Evolutionary conservation across 306 rosid species (phyloP).

Genomic region (Senna tora): DNA sequence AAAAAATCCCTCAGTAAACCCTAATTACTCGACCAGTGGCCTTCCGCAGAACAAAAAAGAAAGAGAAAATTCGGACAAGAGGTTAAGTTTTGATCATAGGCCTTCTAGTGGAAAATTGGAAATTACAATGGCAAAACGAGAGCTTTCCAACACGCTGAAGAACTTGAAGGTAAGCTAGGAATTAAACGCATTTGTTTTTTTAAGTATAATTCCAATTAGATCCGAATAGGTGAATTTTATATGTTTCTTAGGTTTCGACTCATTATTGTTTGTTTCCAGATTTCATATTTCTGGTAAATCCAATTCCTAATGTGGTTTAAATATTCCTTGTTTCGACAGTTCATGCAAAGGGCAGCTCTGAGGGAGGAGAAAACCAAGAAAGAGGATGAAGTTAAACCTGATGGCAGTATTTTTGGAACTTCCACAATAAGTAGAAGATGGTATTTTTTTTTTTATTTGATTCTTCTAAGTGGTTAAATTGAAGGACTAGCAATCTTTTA

Average conservation of each 20-base stretch:
- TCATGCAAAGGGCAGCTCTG: slow-evolving; percentile 74
- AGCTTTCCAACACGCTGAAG: slow-evolving; percentile 63
- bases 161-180: slow-evolving; percentile 59
- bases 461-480: neutral
- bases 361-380: slow-evolving; percentile 58
- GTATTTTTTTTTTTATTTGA: slow-evolving; percentile 36
- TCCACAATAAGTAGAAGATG: slow-evolving; percentile 50
- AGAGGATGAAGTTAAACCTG: slow-evolving; percentile 62
- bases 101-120: neutral
- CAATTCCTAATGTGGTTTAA: neutral
- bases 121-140: slow-evolving; percentile 60
- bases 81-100: slow-evolving; percentile 13
- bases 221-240: neutral
- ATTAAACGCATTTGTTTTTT: neutral
- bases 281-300: neutral
- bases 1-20: neutral
- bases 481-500: neutral
- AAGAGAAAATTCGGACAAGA: slow-evolving; percentile 2
- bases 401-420: slow-evolving; percentile 36
- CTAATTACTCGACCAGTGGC: neutral
- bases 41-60: neutral
- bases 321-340: slow-evolving; percentile 38
- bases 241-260: neutral
- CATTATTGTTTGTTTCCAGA: neutral
- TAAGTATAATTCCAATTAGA: neutral